phyloP scores from a whole-genome alignment of 2,329 filamentous ascomycete species.

The Penicillium sp. region DNA sequence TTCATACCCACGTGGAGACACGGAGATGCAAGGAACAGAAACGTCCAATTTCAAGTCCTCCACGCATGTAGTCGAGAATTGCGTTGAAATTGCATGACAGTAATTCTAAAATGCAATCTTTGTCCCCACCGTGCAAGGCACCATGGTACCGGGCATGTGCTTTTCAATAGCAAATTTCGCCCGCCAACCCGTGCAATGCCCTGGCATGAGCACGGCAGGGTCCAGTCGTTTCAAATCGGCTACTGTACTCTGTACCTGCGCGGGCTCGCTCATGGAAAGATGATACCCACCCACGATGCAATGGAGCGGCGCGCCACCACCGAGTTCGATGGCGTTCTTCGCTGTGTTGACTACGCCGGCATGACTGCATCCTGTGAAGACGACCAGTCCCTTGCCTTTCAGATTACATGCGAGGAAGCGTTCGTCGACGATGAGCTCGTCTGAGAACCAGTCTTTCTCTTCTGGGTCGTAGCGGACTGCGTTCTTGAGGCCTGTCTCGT shows the following conservation, averaged over 20 bases:
- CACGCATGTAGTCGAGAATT: too few species aligned
- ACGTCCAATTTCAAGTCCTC: background rate
- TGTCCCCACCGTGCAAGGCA: constrained; percentile 57
- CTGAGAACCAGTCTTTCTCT: constrained; percentile 51
- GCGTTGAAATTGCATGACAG: background rate
- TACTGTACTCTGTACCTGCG: constrained; percentile 52
- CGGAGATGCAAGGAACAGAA: constrained; percentile 17
- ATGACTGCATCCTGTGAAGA: constrained; percentile 62
- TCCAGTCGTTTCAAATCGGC: constrained; percentile 53
- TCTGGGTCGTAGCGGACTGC: constrained; percentile 50
- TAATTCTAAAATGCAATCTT: constrained; percentile 41
- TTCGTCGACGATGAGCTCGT: constrained; percentile 58
- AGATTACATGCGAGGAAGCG: constrained; percentile 59
- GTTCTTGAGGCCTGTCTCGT: constrained; percentile 54
- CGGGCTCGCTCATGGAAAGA: constrained; percentile 52
- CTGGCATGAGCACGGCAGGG: constrained; percentile 56
- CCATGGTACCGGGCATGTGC: constrained; percentile 54
- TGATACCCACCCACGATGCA: constrained; percentile 61
- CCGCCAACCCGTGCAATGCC: constrained; percentile 62
- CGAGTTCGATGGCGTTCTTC: constrained; percentile 50
- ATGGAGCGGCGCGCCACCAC: constrained; percentile 48
- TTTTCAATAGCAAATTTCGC: constrained; percentile 59
- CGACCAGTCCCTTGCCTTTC: constrained; percentile 57
- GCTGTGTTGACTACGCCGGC: constrained; percentile 59
- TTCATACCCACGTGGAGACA: constrained; percentile 23